Evolutionary conservation across 345 rosid genomes (phyloP), one percentile per base, ranked within the genome.

Genomic region (Populus deltoides): DNA sequence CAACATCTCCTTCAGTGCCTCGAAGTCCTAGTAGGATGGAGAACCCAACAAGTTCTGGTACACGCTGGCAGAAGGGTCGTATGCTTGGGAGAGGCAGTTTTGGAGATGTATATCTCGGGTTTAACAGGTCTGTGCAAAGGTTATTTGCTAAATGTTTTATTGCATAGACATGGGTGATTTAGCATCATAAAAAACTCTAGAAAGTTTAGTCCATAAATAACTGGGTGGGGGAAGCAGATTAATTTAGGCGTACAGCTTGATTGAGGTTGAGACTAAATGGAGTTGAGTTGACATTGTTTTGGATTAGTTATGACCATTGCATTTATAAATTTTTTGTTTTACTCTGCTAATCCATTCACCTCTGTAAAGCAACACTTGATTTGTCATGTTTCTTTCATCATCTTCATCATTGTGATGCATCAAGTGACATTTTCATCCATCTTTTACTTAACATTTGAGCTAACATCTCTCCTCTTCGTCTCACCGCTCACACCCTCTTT

Each of bases 21-120:
- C 88, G 98, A 80, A 96, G 99, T 89, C 98, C 99, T 70, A 92
- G 90, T 53, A 90, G 97, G 78, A 85, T 92, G 72, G 99, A 93
- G 80, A 92, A 87, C 81, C 90, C 94, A 15, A 72, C 82, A 25
- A 91, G 91, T 82, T 88, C 87, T 15, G 89, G 87, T 53, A 86
- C 93, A 71, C 86, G 88, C 66, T 92, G 92, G 92, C 89, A 90
- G 80, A 92, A 92, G 79, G 97, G 97, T 57, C 90, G 87, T 75
- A 80, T 90, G 63, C 85, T 92, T 25, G 97, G 97, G 79, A 86
- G 92, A 87, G 97, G 97, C 85, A 90, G 91, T 61, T 92, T 92
- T 86, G 97, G 97, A 75, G 90, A 92, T 18, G 97, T 92, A 51
- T 92, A 84, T 85, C 88, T 88, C 74, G 97, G 93, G 59, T 89